Evolutionary conservation across 768 basidiomycete species (phyloP), one percentile per base, ranked within the genome.

Genomic region (Symmetrospora coprosmae): DNA sequence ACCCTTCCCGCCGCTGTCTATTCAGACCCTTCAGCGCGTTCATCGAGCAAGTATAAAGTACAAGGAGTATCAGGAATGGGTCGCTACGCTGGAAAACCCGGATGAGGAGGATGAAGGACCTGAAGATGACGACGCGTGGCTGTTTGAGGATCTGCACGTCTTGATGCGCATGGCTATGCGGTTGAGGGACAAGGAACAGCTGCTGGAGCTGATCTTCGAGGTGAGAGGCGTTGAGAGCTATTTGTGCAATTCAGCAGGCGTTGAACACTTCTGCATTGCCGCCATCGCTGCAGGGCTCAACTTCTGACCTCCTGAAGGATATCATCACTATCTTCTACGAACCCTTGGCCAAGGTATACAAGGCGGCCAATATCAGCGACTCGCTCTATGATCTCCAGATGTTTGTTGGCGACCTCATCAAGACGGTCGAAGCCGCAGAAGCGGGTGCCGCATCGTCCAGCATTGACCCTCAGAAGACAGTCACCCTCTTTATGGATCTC

Each of bases 281-380:
- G 13, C 49, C n/a, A 48, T 38, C 37, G n/a, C 4, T 17, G 5
- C 62, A 97, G 91, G 91, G 94, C 21, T 83, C 83, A 43, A 97
- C 94, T 0, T 83, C 92, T 1, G 94, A 97, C 33, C 76, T 99
- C 25, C 75, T 99, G 68, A 96, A 91, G 73, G 94, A 99, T 71
- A 96, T 99, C 62, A 88, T 99, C 67, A 96, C 94, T 19, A 97
- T 99, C 61, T 99, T 99, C 73, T 99, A 99, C 72, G 75, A 90
- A 0, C 94, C 94, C 1, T 76, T 99, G 25, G 94, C 94, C 1
- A 87, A 92, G 69, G 94, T 97, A 1, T 99, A 97, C 74, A 82
- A 86, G 67, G 94, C 94, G 9, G 94, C 94, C 4, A 94, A 86
- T 70, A 96, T 99, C 53, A 85, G 86, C 11, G 92, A 97, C 71